Evolutionary conservation across 202 grass and related monocot species (phyloP), one percentile per base, ranked within the genome.

Genomic region (Dendrocalamus latiflorus): DNA sequence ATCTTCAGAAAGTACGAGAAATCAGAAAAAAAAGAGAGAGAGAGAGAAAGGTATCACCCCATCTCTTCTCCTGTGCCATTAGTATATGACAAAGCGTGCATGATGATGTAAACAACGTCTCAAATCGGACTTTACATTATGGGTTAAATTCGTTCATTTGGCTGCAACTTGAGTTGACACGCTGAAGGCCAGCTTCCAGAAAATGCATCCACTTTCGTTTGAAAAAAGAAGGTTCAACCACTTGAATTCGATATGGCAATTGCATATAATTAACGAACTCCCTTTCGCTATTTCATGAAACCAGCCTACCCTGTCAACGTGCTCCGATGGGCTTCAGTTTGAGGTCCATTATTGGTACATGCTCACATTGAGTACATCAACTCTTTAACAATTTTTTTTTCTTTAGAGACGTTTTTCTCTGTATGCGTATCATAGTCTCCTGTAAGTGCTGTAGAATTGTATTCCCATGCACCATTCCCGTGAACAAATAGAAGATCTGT

Each of bases 121-220:
- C 21, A 51, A 43, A 39, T 12, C 8, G 12, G 37, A 17, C 21
- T 49, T 78, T 67, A 18, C 16, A 58, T 16, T 48, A 59, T 47
- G 39, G 2, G 36, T 67, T 72, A 60, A 78, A 45, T 57, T 43
- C 6, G 9, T 30, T 25, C n/a, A 18, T 25, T 39, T 61, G 33
- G 22, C 20, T 57, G 13, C 70, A 67, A 33, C 30, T 43, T 84
- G 50, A 25, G 68, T 88, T 84, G 86, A 74, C 75, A 68, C 39
- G 47, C 49, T 5, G 38, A 76, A 68, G 25, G 71, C 61, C 70
- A 88, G 75, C 81, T 57, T 44, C 28, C 47, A 80, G 43, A 78
- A 83, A 84, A 42, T 41, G 15, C 47, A 65, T 25, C 41, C 24
- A 28, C 44, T 71, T 44, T 44, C 42, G 10, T 44, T 44, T 44